Percentiles rank a stretch among this genome's conserved stretches.
Conservation (phyloP, 306 rosid species). For the Cajanus cajan region DNA sequence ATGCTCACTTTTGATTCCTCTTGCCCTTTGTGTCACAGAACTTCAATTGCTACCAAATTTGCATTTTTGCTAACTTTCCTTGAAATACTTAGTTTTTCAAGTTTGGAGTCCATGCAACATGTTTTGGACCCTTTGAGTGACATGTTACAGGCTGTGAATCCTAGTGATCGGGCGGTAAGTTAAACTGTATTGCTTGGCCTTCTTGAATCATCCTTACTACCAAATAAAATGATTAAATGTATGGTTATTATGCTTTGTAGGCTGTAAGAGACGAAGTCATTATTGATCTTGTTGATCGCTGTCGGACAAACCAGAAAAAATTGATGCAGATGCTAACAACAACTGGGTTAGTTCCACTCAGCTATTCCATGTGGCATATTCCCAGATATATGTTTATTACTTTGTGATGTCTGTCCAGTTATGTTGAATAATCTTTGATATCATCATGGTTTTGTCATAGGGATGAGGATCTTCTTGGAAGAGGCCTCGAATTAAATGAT, state of each 20-base stretch:
- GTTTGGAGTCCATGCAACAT: conserved; percentile 83
- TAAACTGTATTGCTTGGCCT: conserved; percentile 15
- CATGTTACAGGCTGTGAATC: conserved; percentile 92
- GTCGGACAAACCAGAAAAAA: conserved; percentile 90
- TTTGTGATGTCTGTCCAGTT: neutral
- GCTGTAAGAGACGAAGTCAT: conserved; percentile 88
- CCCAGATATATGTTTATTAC: conserved; percentile 1
- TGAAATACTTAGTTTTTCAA: conserved; percentile 56
- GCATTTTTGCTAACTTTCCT: neutral
- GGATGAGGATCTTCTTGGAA: conserved; percentile 92
- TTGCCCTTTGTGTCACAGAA: neutral
- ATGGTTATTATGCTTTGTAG: conserved; percentile 44
- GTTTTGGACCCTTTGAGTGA: conserved; percentile 84
- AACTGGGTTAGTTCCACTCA: conserved; percentile 68
- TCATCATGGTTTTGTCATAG: conserved; percentile 43
- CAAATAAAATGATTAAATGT: conserved; percentile 10
- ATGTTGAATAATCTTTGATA: conserved; percentile 19
- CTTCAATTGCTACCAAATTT: neutral
- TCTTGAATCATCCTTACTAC: conserved; percentile 11
- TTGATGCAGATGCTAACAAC: conserved; percentile 97
- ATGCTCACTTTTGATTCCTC: conserved; percentile 18
- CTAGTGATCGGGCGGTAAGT: conserved; percentile 68
- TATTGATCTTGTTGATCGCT: conserved; percentile 76
- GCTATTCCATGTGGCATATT: neutral
- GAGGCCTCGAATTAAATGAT: conserved; percentile 89